phyloP scores from a whole-genome alignment of 768 basidiomycete species.

The Mycena haematopus region DNA sequence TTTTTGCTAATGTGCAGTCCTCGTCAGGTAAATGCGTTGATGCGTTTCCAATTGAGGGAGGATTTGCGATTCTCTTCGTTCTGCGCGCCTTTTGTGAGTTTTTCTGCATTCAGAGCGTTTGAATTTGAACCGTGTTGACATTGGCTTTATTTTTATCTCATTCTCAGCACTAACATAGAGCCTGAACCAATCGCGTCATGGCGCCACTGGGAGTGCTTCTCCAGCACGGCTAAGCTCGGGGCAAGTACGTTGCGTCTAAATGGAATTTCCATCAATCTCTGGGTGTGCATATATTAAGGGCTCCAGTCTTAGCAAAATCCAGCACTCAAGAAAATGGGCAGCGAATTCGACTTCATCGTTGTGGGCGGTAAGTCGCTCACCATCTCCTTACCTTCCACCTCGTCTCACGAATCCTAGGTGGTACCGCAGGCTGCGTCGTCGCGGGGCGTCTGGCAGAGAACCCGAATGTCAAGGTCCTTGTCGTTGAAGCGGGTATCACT shows the following conservation, averaged over 20 bases:
- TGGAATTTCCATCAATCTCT: background rate
- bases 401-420: conserved; percentile 12
- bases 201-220: background rate
- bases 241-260: background rate
- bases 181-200: background rate
- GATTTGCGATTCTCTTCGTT: background rate
- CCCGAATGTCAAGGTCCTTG: conserved; percentile 21
- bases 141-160: background rate
- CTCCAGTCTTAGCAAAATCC: background rate
- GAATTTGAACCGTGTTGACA: too few relatives aligned
- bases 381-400: background rate
- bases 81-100: background rate
- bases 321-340: conserved; percentile 12
- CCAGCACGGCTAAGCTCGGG: background rate
- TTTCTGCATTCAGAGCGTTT: background rate
- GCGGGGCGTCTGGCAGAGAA: conserved; percentile 28
- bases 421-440: conserved; percentile 24
- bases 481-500: conserved; percentile 26
- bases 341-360: conserved; percentile 26
- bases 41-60: background rate
- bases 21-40: background rate
- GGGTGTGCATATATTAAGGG: background rate
- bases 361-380: conserved; percentile 15
- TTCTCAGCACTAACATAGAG: background rate
- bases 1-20: too few relatives aligned